Conservation (phyloP, 192 early-diverging fungal species). For the Spinellus fusiger region DNA sequence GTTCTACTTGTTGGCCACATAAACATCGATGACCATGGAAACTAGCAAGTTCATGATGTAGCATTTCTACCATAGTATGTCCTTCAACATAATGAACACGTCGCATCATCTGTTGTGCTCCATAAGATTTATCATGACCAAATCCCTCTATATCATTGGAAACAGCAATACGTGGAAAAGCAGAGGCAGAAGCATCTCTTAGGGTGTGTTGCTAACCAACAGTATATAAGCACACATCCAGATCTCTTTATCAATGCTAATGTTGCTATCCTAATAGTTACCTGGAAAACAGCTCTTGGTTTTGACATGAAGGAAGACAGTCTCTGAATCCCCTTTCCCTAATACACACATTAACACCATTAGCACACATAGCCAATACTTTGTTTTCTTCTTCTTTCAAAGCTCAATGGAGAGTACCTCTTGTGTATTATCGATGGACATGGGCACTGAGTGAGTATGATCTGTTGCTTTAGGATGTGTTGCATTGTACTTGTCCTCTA, state of each 20-base stretch:
- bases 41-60: slow-evolving; percentile 15
- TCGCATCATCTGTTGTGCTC: neutral
- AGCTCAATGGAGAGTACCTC: too few species aligned
- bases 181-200: neutral
- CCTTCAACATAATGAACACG: slow-evolving; percentile 25
- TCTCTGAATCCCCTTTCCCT: neutral
- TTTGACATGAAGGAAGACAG: slow-evolving; percentile 23
- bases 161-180: slow-evolving; percentile 2
- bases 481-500: too few species aligned
- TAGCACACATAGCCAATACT: too few species aligned
- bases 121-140: neutral
- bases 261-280: neutral
- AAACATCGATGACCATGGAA: slow-evolving; percentile 27
- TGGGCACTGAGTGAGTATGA: too few species aligned
- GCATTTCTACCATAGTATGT: slow-evolving; percentile 21
- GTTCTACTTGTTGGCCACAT: slow-evolving; percentile 22
- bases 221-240: neutral
- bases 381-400: neutral
- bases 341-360: too few species aligned
- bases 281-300: slow-evolving; percentile 26
- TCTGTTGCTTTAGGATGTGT: too few species aligned
- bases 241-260: neutral
- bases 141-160: neutral
- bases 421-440: too few species aligned
- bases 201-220: neutral